phyloP scores from a whole-genome alignment of 2,329 filamentous ascomycete genomes.

The Aspergillus uvarum region DNA sequence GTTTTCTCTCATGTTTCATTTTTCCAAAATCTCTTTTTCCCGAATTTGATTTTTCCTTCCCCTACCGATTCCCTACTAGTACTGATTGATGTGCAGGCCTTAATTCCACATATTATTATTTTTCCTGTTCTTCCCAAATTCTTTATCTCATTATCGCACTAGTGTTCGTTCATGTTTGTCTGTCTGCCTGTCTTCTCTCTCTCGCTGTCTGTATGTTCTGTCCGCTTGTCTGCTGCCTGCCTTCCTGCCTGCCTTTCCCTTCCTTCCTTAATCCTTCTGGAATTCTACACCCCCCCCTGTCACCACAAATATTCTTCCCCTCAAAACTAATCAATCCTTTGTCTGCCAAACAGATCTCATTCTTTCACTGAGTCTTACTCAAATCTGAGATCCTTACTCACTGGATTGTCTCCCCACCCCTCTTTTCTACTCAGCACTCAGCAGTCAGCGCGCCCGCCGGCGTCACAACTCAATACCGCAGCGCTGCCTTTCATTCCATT shows the following conservation, averaged over 20 bases:
- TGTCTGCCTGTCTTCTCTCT: neutral
- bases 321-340: conserved; percentile 16
- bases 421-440: neutral
- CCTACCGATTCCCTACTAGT: neutral
- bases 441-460: neutral
- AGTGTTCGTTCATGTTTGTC: too few species aligned
- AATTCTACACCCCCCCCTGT: conserved; percentile 3
- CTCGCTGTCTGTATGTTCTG: neutral
- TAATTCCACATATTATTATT: conserved; percentile 8
- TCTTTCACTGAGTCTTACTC: conserved; percentile 5
- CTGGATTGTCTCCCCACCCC: neutral
- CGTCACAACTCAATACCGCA: conserved; percentile 3
- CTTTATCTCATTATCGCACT: neutral
- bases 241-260: neutral
- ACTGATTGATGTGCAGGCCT: conserved; percentile 2
- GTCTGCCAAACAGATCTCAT: conserved; percentile 13
- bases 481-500: conserved; percentile 8
- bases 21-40: neutral
- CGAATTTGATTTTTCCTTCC: conserved; percentile 1
- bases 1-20: conserved; percentile 1
- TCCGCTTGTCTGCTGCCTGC: neutral
- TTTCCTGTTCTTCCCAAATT: neutral
- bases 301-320: conserved; percentile 4
- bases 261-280: conserved; percentile 7
- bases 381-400: neutral